These are phyloP conservation scores for Apiospora aurea DNA, from an alignment of 2,329 filamentous ascomycete species.

Conservation along the genomic window DNA sequence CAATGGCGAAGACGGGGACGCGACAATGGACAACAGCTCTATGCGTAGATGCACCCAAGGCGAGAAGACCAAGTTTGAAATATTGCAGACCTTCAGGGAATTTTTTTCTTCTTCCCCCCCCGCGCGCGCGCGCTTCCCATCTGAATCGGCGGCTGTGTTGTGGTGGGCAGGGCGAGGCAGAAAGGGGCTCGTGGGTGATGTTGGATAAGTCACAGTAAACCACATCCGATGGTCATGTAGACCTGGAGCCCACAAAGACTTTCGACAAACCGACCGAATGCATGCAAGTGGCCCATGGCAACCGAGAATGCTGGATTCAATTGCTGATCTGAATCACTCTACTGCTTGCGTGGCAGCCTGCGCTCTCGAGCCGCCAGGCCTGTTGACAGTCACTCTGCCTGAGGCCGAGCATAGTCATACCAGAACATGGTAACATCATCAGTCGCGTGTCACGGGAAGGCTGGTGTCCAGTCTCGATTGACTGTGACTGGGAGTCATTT, in stretches of 20 bases:
- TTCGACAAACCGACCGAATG: neutral
- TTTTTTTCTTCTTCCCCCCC: neutral
- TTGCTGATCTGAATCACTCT: neutral
- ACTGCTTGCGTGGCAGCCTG: neutral
- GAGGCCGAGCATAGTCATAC: neutral
- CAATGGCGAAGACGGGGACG: neutral
- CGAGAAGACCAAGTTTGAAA: neutral
- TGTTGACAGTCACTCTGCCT: neutral
- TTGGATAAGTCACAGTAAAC: neutral
- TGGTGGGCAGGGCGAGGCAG: neutral
- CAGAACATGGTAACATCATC: neutral
- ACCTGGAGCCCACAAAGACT: neutral
- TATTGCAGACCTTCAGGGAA: neutral
- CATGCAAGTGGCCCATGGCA: neutral
- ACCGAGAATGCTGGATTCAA: neutral
- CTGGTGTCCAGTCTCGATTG: neutral
- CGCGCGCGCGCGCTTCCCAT: too few relatives aligned
- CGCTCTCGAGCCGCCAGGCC: neutral
- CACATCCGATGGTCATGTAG: slow-evolving; percentile 1
- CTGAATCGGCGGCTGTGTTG: neutral
- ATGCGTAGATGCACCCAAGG: neutral
- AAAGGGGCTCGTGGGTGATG: neutral
- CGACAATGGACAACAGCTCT: neutral
- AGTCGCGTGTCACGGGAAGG: neutral
- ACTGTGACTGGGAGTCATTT: neutral